Evolutionary conservation across 805 yeast species (phyloP), one percentile per base, ranked within the genome.

Genomic region (Cyberlindnera suaveolens): DNA sequence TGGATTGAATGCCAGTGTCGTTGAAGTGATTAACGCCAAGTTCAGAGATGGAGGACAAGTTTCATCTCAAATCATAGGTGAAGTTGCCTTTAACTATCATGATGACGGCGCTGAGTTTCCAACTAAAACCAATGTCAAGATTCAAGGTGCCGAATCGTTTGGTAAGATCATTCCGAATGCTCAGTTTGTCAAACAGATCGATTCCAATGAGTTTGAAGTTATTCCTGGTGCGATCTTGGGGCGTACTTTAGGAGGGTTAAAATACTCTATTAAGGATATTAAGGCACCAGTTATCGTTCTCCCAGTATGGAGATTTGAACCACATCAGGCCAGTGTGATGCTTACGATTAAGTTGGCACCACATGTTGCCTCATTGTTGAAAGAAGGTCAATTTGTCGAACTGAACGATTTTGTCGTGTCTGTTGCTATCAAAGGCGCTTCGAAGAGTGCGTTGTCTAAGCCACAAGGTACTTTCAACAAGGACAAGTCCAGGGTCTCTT

Each of bases 381-480:
- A 57, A 6, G 64, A 65, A 13, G 62, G 65, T 20, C 64, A 65
- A 16, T 57, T 64, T 15, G 60, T 77, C 13, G 58, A 47, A 27
- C 49, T 71, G 49, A 66, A 66, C 15, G 67, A 66, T 40, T 56
- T 70, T 18, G 53, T 59, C 2, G 67, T 78, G 6, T 61, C 66
- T 27, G 71, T 86, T 37, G 68, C 80, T n/a, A 79, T 83, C 52
- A 67, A 72, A 15, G 84, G 82, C 31, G 82, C 85, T 10, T 73
- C 77, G 15, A 74, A 83, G 3, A 67, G 80, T 2, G 97, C 96
- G 1, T 80, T 89, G 48, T 84, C 96, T 3, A 87, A 85, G 60
- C 99, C 99, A 5, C 81, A 85, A 43, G 98, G 97, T 44, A 78
- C 95, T 1, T 91, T 89, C 71, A 87, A 83, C 64, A 83, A 78